Evolutionary conservation across 169 alveolate genomes (phyloP).

Genomic region (Eimeria tenella): DNA sequence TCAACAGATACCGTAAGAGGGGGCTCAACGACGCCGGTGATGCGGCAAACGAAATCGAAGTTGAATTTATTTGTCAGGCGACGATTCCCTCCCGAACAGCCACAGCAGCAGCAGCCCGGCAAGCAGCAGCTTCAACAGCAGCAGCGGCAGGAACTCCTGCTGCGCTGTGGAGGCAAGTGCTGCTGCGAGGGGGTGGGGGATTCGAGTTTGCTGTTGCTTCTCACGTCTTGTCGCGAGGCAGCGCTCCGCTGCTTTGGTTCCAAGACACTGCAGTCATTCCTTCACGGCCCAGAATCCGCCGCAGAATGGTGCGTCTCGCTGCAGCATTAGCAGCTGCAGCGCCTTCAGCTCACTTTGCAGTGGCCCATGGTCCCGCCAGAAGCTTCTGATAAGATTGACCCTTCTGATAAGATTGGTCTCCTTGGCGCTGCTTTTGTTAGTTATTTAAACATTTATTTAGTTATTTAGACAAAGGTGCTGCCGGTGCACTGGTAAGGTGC

Average conservation of each 20-base stretch:
- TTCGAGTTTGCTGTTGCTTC: not conserved
- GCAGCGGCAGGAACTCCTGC: not conserved
- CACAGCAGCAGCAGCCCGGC: not conserved
- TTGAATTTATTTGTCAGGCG: slow-evolving; percentile 5
- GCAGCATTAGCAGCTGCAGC: slow-evolving; percentile 10
- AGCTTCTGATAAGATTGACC: no score
- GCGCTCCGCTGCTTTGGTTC: slow-evolving; percentile 42
- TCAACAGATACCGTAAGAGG: slow-evolving; percentile 8
- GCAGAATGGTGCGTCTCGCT: not conserved
- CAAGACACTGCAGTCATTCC: slow-evolving; percentile 54
- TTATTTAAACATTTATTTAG: no score
- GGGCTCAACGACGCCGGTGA: slow-evolving; percentile 50
- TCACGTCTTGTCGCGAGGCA: slow-evolving; percentile 45
- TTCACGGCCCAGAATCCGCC: slow-evolving; percentile 25
- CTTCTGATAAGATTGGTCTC: no score
- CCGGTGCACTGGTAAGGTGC: no score
- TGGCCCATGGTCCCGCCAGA: no score
- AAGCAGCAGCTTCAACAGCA: not conserved
- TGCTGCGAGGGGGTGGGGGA: not conserved
- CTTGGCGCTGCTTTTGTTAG: not conserved
- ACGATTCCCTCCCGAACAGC: slow-evolving; percentile 14
- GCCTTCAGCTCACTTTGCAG: not conserved
- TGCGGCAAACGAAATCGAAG: slow-evolving; percentile 53
- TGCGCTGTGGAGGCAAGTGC: not conserved
- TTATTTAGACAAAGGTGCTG: no score